phyloP scores from a whole-genome alignment of 495 filamentous ascomycete genomes.

The Penicillium longicatenatum region DNA sequence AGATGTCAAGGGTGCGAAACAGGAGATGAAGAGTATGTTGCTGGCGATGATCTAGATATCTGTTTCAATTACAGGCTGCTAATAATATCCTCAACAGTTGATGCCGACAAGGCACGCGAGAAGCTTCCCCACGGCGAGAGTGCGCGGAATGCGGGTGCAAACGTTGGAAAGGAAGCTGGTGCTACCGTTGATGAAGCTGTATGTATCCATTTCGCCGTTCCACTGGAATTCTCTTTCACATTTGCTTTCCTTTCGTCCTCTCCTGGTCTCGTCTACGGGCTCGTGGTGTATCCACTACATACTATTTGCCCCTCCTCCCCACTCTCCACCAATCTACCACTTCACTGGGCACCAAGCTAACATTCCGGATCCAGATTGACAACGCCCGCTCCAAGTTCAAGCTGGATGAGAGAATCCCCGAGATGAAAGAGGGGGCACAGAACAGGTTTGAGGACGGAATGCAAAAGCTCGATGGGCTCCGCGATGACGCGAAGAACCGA shows the following conservation, averaged over 20 bases:
- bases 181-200: conserved; percentile 59
- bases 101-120: conserved; percentile 64
- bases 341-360: not conserved
- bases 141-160: conserved; percentile 52
- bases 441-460: conserved; percentile 67
- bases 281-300: not conserved
- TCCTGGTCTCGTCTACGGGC: not conserved
- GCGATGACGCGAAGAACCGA: conserved; percentile 44
- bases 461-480: conserved; percentile 69
- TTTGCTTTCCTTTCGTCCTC: not conserved
- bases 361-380: conserved; percentile 50
- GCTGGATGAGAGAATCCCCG: conserved; percentile 61
- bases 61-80: not conserved
- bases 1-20: conserved; percentile 75
- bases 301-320: not conserved
- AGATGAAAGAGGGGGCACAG: conserved; percentile 58
- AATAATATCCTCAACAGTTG: conserved; percentile 40
- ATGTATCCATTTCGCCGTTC: conserved; percentile 23
- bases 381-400: conserved; percentile 60
- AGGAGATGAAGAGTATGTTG: conserved; percentile 73
- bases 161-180: conserved; percentile 52
- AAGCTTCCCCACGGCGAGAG: conserved; percentile 56
- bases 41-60: not conserved
- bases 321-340: not conserved
- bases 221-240: not conserved